Conservation (phyloP, 2,329 filamentous ascomycete species). For the Pseudogymnoascus sp. region DNA sequence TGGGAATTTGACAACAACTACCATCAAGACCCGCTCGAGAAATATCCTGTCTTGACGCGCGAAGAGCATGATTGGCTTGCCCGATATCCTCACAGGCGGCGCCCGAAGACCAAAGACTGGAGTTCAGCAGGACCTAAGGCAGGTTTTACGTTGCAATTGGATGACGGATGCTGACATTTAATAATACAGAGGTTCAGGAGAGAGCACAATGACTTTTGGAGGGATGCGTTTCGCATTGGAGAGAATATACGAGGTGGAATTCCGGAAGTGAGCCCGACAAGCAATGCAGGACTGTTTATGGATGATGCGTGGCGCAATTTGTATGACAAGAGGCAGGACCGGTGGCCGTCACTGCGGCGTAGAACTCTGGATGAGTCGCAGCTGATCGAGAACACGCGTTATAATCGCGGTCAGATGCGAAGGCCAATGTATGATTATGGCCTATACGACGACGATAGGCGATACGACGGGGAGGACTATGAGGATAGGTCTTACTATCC, state of each 20-base stretch:
- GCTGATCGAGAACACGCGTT: not conserved
- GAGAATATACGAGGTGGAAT: not conserved
- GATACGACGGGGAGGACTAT: not conserved
- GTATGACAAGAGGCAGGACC: not conserved
- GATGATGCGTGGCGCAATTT: not conserved
- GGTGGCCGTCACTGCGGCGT: not conserved
- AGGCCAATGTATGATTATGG: not conserved
- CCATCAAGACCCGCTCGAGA: not conserved
- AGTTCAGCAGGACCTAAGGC: slow-evolving; percentile 22
- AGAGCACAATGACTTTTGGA: slow-evolving; percentile 25
- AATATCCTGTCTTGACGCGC: slow-evolving; percentile 22
- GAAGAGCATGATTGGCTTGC: slow-evolving; percentile 18
- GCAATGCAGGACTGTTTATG: not conserved
- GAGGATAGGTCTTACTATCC: not conserved
- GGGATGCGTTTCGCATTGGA: slow-evolving; percentile 22
- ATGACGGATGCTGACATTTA: not conserved
- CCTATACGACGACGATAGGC: not conserved
- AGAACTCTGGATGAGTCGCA: not conserved
- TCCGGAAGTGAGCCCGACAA: not conserved
- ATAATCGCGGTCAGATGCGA: not conserved
- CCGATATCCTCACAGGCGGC: slow-evolving; percentile 6
- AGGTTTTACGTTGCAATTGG: not conserved
- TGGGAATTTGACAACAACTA: slow-evolving; percentile 19
- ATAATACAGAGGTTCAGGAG: slow-evolving; percentile 20
- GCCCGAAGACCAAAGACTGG: slow-evolving; percentile 20